Conservation (phyloP, 345 rosid genomes). For the Moricandia moricandioides region DNA sequence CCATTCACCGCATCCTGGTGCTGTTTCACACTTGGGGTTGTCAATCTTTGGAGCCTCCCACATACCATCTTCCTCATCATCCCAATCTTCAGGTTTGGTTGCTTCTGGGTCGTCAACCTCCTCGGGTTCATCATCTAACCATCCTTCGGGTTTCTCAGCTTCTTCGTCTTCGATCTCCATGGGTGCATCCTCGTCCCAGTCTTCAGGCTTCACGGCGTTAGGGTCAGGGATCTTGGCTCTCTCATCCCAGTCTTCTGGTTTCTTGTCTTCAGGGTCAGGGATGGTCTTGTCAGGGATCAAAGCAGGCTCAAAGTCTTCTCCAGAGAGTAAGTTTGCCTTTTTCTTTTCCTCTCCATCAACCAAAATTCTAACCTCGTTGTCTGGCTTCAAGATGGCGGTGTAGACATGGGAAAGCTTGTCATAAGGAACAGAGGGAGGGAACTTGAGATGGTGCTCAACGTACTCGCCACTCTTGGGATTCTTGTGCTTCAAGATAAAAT, state of each 20-base stretch:
- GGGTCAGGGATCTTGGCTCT: constrained; percentile 76
- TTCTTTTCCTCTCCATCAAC: constrained; percentile 85
- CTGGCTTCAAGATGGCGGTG: constrained; percentile 74
- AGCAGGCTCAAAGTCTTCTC: constrained; percentile 79
- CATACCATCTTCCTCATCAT: constrained; percentile 90
- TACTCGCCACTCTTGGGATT: constrained; percentile 82
- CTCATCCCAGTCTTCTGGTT: constrained; percentile 90
- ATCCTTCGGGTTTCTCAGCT: constrained; percentile 86
- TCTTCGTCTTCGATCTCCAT: constrained; percentile 80
- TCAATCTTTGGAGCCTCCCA: constrained; percentile 87
- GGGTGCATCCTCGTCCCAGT: constrained; percentile 92
- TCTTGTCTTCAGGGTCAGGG: constrained; percentile 89
- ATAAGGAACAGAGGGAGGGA: constrained; percentile 71
- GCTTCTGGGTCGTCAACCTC: constrained; percentile 88
- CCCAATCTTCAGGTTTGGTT: constrained; percentile 86
- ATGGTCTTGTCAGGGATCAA: constrained; percentile 74
- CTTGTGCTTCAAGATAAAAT: constrained; percentile 83
- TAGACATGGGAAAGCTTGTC: constrained; percentile 83
- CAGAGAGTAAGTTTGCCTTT: constrained; percentile 60
- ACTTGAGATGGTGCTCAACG: constrained; percentile 75
- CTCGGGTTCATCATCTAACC: constrained; percentile 88
- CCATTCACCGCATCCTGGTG: constrained; percentile 91
- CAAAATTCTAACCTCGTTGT: constrained; percentile 60
- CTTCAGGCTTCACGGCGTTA: constrained; percentile 69
- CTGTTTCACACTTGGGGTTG: constrained; percentile 69